Evolutionary conservation across 2,329 filamentous ascomycete genomes (phyloP).

Genomic region (Xylaria sp.): DNA sequence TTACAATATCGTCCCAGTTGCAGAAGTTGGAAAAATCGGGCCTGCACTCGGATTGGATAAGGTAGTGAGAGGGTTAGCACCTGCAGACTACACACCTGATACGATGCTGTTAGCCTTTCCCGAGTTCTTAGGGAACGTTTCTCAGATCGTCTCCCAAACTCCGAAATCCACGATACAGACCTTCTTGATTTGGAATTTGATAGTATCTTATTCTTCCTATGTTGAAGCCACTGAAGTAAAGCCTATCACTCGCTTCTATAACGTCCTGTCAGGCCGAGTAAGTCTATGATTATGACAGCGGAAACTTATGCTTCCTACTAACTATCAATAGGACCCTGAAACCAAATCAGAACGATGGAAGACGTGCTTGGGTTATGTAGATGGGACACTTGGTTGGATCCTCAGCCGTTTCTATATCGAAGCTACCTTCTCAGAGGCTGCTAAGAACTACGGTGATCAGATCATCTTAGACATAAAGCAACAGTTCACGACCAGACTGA

Average conservation of each 20-base stretch:
- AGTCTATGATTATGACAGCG: slow-evolving; percentile 20
- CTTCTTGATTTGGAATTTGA: slow-evolving; percentile 73
- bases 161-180: slow-evolving; percentile 65
- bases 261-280: slow-evolving; percentile 67
- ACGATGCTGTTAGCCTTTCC: slow-evolving; percentile 69
- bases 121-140: slow-evolving; percentile 67
- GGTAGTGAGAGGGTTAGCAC: slow-evolving; percentile 63
- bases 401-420: slow-evolving; percentile 77
- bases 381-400: slow-evolving; percentile 71
- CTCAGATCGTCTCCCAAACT: slow-evolving; percentile 64
- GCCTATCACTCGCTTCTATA: slow-evolving; percentile 68
- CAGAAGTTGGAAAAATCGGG: slow-evolving; percentile 63
- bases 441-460: slow-evolving; percentile 73
- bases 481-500: slow-evolving; percentile 65
- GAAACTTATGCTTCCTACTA: slow-evolving; percentile 3
- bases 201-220: slow-evolving; percentile 61
- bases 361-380: slow-evolving; percentile 68
- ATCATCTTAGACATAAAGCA: slow-evolving; percentile 77
- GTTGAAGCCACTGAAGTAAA: slow-evolving; percentile 69
- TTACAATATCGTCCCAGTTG: slow-evolving; percentile 71
- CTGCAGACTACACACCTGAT: slow-evolving; percentile 59
- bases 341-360: slow-evolving; percentile 73
- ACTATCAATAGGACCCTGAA: slow-evolving; percentile 61
- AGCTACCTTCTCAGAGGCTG: slow-evolving; percentile 72
- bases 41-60: slow-evolving; percentile 65